Evolutionary conservation across 169 alveolate genomes (phyloP), one percentile per base, ranked within the genome.

Genomic region (Neospora caninum): DNA sequence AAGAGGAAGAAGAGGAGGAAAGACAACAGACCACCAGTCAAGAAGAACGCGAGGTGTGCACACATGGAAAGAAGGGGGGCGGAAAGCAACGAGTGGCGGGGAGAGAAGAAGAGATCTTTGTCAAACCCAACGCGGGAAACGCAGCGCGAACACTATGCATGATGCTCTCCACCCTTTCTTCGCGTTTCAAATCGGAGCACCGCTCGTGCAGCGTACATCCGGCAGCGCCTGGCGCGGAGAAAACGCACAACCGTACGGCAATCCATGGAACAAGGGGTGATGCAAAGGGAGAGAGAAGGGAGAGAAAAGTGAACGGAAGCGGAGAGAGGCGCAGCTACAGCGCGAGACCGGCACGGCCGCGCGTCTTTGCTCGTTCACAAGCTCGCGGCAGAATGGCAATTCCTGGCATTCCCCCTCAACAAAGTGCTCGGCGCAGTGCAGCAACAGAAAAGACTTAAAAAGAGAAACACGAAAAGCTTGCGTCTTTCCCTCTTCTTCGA

Each of bases 41-140:
- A n/a, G 43, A 78, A 16, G 27, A 78, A 20, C 7, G 86, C 39
- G 42, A 38, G 86, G 20, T 18, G n/a, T 20, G 86, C 22, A 36
- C 10, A 78, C 45, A 78, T 78, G 86, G 86, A 78, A 13, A 38
- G 86, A 78, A n/a, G 86, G 1, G 45, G 86, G 38, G 82, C n/a
- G 38, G 1, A 1, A 25, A 38, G 45, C 41, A 16, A 78, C 39
- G 29, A 78, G 45, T 1, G 45, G 86, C 49, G 31, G 86, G 2
- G 45, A n/a, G 39, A n/a, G 27, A 34, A 69, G 82, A 4, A 69
- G 82, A 6, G 82, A 49, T 49, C 58, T 49, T 13, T 49, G 58
- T 13, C 58, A 49, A 49, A 49, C 58, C 58, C n/a, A 64, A 64
- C 86, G 39, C 7, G 45, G 86, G 31, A 38, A 78, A 22, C 0